Evolutionary conservation across 805 yeast species (phyloP).

Genomic region (Candida arabinofermentans): DNA sequence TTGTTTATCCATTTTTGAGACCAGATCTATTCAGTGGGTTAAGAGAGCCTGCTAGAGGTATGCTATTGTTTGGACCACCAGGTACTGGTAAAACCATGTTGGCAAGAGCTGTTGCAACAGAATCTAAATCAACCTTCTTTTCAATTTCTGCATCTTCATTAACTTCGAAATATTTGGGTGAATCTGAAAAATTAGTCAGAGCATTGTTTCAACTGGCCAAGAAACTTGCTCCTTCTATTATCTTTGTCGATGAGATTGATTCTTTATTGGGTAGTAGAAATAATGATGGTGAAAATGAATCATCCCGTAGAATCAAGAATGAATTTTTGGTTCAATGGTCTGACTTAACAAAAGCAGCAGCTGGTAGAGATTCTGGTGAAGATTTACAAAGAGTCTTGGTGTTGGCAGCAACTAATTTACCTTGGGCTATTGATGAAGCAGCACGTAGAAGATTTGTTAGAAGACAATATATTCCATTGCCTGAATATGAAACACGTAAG

Average conservation of each 20-base stretch:
- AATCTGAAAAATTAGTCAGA: conserved; percentile 87
- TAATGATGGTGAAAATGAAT: conserved; percentile 72
- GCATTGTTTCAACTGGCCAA: conserved; percentile 83
- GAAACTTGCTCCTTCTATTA: conserved; percentile 85
- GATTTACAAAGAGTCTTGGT: conserved; percentile 73
- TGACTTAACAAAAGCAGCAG: conserved; percentile 81
- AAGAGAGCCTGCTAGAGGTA: conserved; percentile 94
- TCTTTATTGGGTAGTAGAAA: conserved; percentile 77
- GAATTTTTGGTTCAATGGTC: conserved; percentile 96
- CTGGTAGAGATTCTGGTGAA: conserved; percentile 56
- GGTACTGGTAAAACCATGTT: conserved; percentile 99
- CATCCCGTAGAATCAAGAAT: conserved; percentile 84
- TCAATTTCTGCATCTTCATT: conserved; percentile 87
- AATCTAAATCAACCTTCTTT: conserved; percentile 88
- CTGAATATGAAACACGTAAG: conserved; percentile 78
- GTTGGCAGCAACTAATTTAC: conserved; percentile 91
- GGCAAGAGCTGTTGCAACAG: conserved; percentile 95
- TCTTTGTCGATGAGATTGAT: conserved; percentile 95
- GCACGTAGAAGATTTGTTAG: conserved; percentile 91
- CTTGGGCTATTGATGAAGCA: conserved; percentile 97
- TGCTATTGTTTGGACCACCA: conserved; percentile 95
- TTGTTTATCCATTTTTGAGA: conserved; percentile 89
- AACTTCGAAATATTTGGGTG: conserved; percentile 86
- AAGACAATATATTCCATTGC: conserved; percentile 89
- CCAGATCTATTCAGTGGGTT: conserved; percentile 90